Evolutionary conservation across 371 early-diverging fungal species (phyloP).

Genomic region (Mortierella sp.): DNA sequence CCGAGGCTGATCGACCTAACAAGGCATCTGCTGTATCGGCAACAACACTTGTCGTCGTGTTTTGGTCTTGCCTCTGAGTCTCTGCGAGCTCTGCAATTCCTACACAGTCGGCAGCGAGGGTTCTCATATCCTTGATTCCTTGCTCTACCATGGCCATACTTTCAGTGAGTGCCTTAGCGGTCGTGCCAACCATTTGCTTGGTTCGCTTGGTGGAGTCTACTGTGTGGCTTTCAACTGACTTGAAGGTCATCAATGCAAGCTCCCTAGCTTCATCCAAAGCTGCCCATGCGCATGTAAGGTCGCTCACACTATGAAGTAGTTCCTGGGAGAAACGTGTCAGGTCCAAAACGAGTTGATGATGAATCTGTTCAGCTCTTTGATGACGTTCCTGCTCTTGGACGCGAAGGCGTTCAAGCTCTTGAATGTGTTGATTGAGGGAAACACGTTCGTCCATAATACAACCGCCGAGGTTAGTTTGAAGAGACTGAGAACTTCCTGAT

Average conservation of each 20-base stretch:
- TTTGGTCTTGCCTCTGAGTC: neutral
- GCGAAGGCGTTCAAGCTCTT: constrained; percentile 23
- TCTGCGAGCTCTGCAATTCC: constrained; percentile 33
- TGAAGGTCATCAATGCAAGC: constrained; percentile 16
- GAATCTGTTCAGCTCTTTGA: constrained; percentile 18
- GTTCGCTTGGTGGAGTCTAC: neutral
- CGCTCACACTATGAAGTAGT: constrained; percentile 27
- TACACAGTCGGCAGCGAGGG: constrained; percentile 45
- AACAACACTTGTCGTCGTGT: neutral
- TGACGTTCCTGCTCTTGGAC: constrained; percentile 19
- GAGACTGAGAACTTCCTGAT: constrained; percentile 31
- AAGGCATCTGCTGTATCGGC: neutral
- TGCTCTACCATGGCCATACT: constrained; percentile 20
- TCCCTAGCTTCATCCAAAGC: constrained; percentile 34
- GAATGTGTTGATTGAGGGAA: constrained; percentile 46
- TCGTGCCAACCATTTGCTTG: constrained; percentile 17
- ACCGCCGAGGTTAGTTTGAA: constrained; percentile 26
- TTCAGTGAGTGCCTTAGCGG: constrained; percentile 14
- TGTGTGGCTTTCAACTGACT: neutral
- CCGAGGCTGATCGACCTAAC: neutral
- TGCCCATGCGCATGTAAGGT: constrained; percentile 42
- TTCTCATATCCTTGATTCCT: constrained; percentile 27
- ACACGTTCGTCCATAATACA: constrained; percentile 39
- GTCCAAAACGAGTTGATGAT: constrained; percentile 21
- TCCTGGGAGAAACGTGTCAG: constrained; percentile 27